Conservation (phyloP, 139 green algal species). For the Chlorella sp. region DNA sequence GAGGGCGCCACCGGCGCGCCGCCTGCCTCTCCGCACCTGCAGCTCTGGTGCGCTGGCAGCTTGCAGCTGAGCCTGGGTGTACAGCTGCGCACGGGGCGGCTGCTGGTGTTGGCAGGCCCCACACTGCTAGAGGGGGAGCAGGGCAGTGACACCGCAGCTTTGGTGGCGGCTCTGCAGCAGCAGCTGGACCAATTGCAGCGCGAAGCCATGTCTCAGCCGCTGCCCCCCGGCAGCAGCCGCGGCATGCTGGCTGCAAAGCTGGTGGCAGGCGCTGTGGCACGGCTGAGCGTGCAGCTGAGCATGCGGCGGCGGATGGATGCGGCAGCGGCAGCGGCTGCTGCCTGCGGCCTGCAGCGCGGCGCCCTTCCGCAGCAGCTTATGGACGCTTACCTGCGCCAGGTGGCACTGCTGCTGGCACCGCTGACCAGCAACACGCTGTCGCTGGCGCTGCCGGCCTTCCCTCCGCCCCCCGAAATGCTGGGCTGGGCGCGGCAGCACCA, state of each 20-base stretch:
- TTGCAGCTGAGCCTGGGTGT: conserved; percentile 26
- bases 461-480: conserved; percentile 15
- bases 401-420: background rate
- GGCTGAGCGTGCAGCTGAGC: conserved; percentile 10
- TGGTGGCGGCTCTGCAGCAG: conserved; percentile 11
- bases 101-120: conserved; percentile 6
- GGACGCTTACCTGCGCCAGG: background rate
- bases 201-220: conserved; percentile 16
- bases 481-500: conserved; percentile 14
- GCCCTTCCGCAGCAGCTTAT: conserved; percentile 13
- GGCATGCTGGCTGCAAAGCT: conserved; percentile 26
- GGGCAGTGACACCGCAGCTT: background rate
- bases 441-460: conserved; percentile 28
- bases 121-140: conserved; percentile 3
- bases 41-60: conserved; percentile 5
- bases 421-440: background rate
- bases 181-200: background rate
- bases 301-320: conserved; percentile 5
- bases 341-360: background rate
- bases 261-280: background rate
- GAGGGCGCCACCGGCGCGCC: background rate
- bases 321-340: background rate
- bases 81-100: conserved; percentile 23
- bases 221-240: conserved; percentile 15
- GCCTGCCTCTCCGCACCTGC: conserved; percentile 15